phyloP scores from a whole-genome alignment of 1,284 basidiomycete genomes.

The Chalciporus sp. region DNA sequence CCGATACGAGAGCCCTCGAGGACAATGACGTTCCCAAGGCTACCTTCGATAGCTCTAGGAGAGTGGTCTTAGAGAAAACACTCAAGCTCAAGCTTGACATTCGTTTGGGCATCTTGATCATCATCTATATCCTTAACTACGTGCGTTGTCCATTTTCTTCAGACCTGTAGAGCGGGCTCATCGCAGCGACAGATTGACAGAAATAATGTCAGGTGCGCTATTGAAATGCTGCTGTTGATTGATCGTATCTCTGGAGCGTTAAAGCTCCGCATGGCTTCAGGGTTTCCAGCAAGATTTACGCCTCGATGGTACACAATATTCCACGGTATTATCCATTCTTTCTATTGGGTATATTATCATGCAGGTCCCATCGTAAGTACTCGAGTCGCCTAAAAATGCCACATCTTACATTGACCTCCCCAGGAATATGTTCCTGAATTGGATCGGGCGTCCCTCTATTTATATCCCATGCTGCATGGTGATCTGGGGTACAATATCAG shows the following conservation, averaged over 20 bases:
- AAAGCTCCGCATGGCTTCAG: slow-evolving; percentile 26
- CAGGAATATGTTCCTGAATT: slow-evolving; percentile 78
- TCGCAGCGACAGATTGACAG: slow-evolving; percentile 53
- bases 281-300: slow-evolving; percentile 26
- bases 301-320: slow-evolving; percentile 53
- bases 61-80: too few relatives aligned
- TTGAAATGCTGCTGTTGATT: too few relatives aligned
- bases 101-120: slow-evolving; percentile 50
- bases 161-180: slow-evolving; percentile 1
- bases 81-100: slow-evolving; percentile 45
- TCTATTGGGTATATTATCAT: slow-evolving; percentile 71
- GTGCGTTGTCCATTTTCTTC: slow-evolving; percentile 27
- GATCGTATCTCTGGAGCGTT: background rate
- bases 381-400: background rate
- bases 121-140: slow-evolving; percentile 60
- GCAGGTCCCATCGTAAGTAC: slow-evolving; percentile 50
- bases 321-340: slow-evolving; percentile 71
- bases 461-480: slow-evolving; percentile 76
- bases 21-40: too few relatives aligned
- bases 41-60: too few relatives aligned
- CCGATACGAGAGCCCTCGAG: too few relatives aligned
- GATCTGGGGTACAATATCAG: slow-evolving; percentile 69
- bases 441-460: slow-evolving; percentile 71
- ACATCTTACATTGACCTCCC: background rate
- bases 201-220: slow-evolving; percentile 62